Evolutionary conservation across 2,329 filamentous ascomycete genomes (phyloP), one percentile per base, ranked within the genome.

Genomic region (Ceratocystis colombiana): DNA sequence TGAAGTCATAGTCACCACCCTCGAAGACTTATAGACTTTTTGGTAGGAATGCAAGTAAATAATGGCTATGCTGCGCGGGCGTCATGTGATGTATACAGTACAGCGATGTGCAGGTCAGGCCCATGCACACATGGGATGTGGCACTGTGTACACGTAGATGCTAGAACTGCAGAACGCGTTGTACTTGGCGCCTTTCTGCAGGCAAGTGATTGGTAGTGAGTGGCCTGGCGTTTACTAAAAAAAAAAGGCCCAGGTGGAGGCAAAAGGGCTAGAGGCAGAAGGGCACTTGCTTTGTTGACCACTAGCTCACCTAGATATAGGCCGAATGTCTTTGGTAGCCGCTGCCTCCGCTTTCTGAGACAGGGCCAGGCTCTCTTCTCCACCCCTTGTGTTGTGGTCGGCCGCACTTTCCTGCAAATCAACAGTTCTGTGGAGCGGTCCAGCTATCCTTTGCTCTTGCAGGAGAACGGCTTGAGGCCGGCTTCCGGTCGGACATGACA

Each of bases 1-100:
- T 59, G 55, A 59, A 59, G 55, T 59, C 55, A 37, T 59, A 8
- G 55, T 37, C n/a, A n/a, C 28, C 28, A 12, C 37, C 10, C 8
- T 15, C 4, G 37, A 12, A 20, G 25, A 37, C 25, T 59, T 59
- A 1, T 33, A 5, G 55, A 20, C 55, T 4, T 25, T 25, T 17
- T 59, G 25, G 28, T 37, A 25, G 55, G 55, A 59, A 59, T 59
- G 55, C 3, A 8, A 30, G 25, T 37, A 53, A 17, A 25, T 15
- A 28, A 12, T 15, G 15, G 48, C 22, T 28, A 53, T 25, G 48
- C 48, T 53, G 22, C 20, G 20, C 20, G 20, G 10, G 48, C 20
- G 20, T 41, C 37, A 41, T 41, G 37, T 53, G 48, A 25, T 53
- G 15, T 22, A 28, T 53, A 25, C 48, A 48, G 46, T 48, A 5